Evolutionary conservation across 768 basidiomycete species (phyloP).

Genomic region (Stropharia rugosoannulata): DNA sequence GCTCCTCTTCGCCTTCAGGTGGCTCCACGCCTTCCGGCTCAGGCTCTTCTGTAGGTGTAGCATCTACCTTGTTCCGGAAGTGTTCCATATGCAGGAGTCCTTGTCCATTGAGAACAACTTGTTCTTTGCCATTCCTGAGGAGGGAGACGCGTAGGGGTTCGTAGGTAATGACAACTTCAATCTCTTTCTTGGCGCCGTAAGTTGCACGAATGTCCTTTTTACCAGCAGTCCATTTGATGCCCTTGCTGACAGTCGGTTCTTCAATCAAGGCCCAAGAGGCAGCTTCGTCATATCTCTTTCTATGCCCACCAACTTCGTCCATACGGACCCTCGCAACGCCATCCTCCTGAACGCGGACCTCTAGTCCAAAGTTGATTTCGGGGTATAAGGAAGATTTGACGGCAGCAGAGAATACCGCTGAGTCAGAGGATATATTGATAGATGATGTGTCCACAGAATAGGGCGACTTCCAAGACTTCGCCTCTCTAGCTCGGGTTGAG

Average conservation of each 20-base stretch:
- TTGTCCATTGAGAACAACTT: conserved; percentile 86
- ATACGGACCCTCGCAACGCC: conserved; percentile 90
- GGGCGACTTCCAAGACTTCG: conserved; percentile 76
- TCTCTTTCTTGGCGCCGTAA: conserved; percentile 63
- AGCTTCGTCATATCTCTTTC: conserved; percentile 90
- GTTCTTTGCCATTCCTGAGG: conserved; percentile 71
- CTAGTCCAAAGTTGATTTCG: conserved; percentile 75
- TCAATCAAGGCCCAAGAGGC: conserved; percentile 83
- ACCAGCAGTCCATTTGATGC: conserved; percentile 63
- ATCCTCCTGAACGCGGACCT: conserved; percentile 82
- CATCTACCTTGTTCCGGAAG: conserved; percentile 69
- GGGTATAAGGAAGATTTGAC: conserved; percentile 85
- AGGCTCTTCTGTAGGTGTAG: conserved; percentile 43
- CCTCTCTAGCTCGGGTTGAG: conserved; percentile 65
- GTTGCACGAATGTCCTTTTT: conserved; percentile 62
- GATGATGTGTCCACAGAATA: conserved; percentile 71
- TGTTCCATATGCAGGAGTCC: conserved; percentile 98
- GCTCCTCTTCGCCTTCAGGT: conserved; percentile 27
- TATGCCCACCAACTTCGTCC: conserved; percentile 80
- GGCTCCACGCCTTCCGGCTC: conserved; percentile 42
- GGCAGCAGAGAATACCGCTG: conserved; percentile 69
- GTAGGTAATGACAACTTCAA: conserved; percentile 70
- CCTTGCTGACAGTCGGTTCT: conserved; percentile 63
- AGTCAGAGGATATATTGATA: conserved; percentile 48
- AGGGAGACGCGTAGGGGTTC: conserved; percentile 76